A percentile compares a stretch with the other conserved stretches of the same genome.
Conservation (phyloP, 2,329 filamentous ascomycete species). For the Shiraia sp. region DNA sequence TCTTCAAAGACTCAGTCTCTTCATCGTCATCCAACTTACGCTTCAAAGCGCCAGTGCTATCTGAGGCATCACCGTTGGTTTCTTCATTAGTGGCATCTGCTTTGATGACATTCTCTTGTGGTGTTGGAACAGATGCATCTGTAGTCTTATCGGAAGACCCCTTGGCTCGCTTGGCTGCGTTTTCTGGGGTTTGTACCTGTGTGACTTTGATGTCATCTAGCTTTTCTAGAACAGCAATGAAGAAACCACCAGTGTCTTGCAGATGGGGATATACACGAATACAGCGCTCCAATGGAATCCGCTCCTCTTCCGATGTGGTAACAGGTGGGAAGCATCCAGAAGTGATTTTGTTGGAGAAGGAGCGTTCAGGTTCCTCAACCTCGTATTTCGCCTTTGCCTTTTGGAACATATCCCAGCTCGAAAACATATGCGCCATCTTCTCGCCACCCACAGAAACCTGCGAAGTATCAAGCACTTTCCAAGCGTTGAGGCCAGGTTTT, state of each 20-base stretch:
- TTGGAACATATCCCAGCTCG: conserved; percentile 79
- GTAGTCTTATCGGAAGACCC: conserved; percentile 22
- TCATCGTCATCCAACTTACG: conserved; percentile 46
- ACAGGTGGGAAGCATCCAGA: conserved; percentile 82
- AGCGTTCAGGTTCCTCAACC: conserved; percentile 62
- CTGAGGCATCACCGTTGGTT: conserved; percentile 10
- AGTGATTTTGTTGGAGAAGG: conserved; percentile 55
- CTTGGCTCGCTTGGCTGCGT: conserved; percentile 25
- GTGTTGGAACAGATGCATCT: conserved; percentile 23
- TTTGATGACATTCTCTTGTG: conserved; percentile 29
- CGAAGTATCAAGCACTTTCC: conserved; percentile 74
- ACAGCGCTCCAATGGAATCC: conserved; percentile 81
- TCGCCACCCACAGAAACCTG: conserved; percentile 52
- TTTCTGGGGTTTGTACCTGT: conserved; percentile 32
- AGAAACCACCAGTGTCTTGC: conserved; percentile 96
- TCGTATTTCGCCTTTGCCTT: conserved; percentile 66
- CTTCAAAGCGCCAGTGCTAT: conserved; percentile 35
- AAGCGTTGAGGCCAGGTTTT: conserved; percentile 73
- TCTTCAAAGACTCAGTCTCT: conserved; percentile 33
- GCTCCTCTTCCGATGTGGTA: conserved; percentile 56
- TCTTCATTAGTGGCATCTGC: conserved; percentile 24
- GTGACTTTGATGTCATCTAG: conserved; percentile 63
- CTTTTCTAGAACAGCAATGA: conserved; percentile 95
- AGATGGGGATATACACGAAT: conserved; percentile 94
- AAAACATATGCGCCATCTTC: conserved; percentile 78